A percentile compares a stretch with the other conserved stretches of the same genome.
Conservation (phyloP, 2,329 filamentous ascomycete genomes). For the Bretziella fagacearum region DNA sequence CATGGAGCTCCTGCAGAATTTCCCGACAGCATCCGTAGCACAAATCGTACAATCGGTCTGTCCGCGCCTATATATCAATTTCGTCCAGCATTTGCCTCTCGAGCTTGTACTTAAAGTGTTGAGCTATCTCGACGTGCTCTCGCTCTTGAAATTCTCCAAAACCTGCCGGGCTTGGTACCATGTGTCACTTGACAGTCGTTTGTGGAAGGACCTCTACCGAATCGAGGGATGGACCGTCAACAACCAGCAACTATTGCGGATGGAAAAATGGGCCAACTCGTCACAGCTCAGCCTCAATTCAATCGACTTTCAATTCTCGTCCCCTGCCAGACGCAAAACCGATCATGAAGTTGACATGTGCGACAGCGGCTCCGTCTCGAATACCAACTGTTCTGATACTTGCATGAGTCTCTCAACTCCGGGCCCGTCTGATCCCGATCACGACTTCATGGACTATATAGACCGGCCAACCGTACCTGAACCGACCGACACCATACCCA, state of each 20-base stretch:
- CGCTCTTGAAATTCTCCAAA: conserved; percentile 60
- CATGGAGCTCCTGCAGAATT: conserved; percentile 56
- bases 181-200: conserved; percentile 61
- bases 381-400: background rate
- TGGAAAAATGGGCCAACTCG: conserved; percentile 13
- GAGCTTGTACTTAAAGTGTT: conserved; percentile 87
- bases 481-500: background rate
- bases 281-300: conserved; percentile 8
- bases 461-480: conserved; percentile 7
- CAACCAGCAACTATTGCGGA: conserved; percentile 39
- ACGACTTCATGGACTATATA: background rate
- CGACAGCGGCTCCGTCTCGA: conserved; percentile 16
- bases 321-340: background rate
- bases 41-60: conserved; percentile 65
- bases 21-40: conserved; percentile 65
- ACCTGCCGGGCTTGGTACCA: conserved; percentile 71
- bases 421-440: background rate
- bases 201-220: conserved; percentile 75
- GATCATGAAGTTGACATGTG: conserved; percentile 8
- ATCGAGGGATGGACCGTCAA: conserved; percentile 74
- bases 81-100: conserved; percentile 57
- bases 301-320: conserved; percentile 12
- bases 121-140: conserved; percentile 65
- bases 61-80: conserved; percentile 82
- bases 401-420: too few species aligned